Evolutionary conservation across 2,329 filamentous ascomycete genomes (phyloP).

Genomic region (Curvularia verruculosa): DNA sequence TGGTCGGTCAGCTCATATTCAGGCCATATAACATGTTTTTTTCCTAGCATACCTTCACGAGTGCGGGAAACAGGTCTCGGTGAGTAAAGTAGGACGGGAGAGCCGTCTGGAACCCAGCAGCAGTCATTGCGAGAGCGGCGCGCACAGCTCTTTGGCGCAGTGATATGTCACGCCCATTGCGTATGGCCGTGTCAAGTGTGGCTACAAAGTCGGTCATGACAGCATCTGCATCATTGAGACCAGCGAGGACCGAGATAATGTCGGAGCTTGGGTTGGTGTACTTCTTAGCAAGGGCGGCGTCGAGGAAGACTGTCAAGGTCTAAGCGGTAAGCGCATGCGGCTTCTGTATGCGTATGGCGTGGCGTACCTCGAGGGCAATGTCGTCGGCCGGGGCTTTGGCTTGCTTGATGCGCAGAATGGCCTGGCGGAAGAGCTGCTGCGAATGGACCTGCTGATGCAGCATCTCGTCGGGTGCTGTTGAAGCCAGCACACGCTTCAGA

Average conservation of each 20-base stretch:
- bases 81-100: conserved; percentile 95
- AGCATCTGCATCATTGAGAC: conserved; percentile 84
- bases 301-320: conserved; percentile 89
- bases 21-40: background rate
- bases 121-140: conserved; percentile 80
- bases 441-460: conserved; percentile 76
- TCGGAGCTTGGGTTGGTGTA: conserved; percentile 96
- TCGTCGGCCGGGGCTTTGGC: conserved; percentile 67
- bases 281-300: conserved; percentile 80
- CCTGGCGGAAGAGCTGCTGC: conserved; percentile 76
- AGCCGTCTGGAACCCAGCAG: conserved; percentile 94
- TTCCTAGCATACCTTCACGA: conserved; percentile 76
- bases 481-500: conserved; percentile 71
- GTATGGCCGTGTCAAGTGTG: conserved; percentile 80
- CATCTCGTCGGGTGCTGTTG: conserved; percentile 75
- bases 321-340: conserved; percentile 58
- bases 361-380: conserved; percentile 82
- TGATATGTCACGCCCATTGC: conserved; percentile 71
- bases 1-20: conserved; percentile 18
- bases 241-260: conserved; percentile 86
- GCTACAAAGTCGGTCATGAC: conserved; percentile 89
- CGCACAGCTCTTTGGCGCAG: conserved; percentile 80
- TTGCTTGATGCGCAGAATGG: conserved; percentile 71
- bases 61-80: conserved; percentile 86
- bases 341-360: background rate